Evolutionary conservation across 2,329 filamentous ascomycete species (phyloP).

Genomic region (Arthrobotrys pseudoclavata): DNA sequence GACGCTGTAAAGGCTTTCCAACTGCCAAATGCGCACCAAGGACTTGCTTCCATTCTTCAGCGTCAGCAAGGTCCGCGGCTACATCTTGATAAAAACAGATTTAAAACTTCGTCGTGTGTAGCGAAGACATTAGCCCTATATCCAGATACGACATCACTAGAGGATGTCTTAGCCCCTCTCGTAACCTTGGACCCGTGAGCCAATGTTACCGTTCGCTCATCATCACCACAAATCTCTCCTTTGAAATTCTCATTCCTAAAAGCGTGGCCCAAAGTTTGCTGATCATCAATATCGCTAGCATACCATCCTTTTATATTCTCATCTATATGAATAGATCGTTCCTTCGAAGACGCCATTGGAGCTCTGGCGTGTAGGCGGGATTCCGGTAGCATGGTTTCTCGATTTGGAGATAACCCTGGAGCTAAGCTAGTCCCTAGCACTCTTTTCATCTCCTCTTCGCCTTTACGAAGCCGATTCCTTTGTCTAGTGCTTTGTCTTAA

Average conservation of each 20-base stretch:
- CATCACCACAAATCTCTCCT: background rate
- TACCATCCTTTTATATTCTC: background rate
- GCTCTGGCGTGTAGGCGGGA: background rate
- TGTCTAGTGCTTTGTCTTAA: background rate
- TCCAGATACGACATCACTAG: background rate
- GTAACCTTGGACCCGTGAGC: no score
- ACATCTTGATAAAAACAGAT: background rate
- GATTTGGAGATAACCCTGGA: background rate
- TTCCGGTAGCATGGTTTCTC: background rate
- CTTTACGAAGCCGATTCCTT: background rate
- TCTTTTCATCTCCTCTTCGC: background rate
- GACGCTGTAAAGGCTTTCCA: background rate
- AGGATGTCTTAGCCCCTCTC: background rate
- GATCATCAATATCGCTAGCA: background rate
- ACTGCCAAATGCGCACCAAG: background rate
- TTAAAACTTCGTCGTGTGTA: background rate
- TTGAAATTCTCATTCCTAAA: background rate
- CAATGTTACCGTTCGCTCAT: no score
- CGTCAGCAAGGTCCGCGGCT: background rate
- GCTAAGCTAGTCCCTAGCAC: background rate
- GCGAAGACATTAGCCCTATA: background rate
- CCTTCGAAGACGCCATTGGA: background rate
- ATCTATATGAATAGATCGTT: background rate
- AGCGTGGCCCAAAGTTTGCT: background rate
- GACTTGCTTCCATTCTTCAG: background rate